A percentile compares a stretch with the other conserved stretches of the same genome.
These are phyloP conservation scores for Pseudogymnoascus verrucosus DNA, from an alignment of 2,329 filamentous ascomycete species.

Conservation along the genomic window DNA sequence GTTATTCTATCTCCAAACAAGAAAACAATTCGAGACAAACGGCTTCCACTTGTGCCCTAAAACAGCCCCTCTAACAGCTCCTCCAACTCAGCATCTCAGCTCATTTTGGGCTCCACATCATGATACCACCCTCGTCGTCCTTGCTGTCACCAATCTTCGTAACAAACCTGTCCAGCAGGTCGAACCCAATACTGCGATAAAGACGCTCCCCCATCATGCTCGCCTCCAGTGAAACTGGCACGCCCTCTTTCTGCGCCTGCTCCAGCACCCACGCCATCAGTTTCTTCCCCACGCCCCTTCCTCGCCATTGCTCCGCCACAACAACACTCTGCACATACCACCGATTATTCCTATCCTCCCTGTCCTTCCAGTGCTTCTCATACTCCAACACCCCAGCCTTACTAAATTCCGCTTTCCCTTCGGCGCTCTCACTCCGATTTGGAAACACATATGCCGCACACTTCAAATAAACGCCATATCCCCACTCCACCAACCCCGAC, in stretches of 20 bases:
- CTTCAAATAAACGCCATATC: conserved; percentile 4
- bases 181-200: conserved; percentile 22
- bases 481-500: conserved; percentile 10
- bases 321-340: conserved; percentile 23
- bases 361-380: conserved; percentile 16
- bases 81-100: background rate
- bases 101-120: conserved; percentile 7
- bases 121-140: background rate
- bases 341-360: conserved; percentile 16
- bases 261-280: conserved; percentile 22
- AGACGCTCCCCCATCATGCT: conserved; percentile 20
- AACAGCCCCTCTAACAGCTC: background rate
- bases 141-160: background rate
- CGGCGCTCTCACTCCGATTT: conserved; percentile 12
- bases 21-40: background rate
- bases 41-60: background rate
- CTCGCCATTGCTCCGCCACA: conserved; percentile 17
- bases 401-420: conserved; percentile 9
- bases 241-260: conserved; percentile 19
- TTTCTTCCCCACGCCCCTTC: conserved; percentile 21
- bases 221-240: conserved; percentile 19
- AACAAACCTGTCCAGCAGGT: conserved; percentile 8
- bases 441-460: conserved; percentile 12
- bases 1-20: background rate
- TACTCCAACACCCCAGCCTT: conserved; percentile 7